phyloP scores from a whole-genome alignment of 2,329 filamentous ascomycete species.

The Eurotiales sp. region DNA sequence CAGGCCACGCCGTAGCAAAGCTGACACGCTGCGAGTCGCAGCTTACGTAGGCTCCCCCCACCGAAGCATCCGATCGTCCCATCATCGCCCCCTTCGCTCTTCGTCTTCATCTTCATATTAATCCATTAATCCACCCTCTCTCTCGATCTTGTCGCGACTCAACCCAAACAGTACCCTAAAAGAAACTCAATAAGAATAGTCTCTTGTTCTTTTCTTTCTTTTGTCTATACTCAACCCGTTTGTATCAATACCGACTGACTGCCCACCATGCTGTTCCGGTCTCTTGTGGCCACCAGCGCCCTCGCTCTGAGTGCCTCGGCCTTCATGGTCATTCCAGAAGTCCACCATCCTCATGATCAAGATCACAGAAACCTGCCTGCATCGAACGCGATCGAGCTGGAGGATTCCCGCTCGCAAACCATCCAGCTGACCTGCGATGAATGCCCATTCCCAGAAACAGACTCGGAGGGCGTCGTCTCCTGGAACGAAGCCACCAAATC shows the following conservation, averaged over 20 bases:
- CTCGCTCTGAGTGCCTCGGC: conserved; percentile 34
- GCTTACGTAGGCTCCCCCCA: conserved; percentile 13
- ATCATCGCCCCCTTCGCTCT: conserved; percentile 5
- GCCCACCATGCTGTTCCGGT: conserved; percentile 35
- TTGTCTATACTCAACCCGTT: not conserved
- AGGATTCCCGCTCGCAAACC: conserved; percentile 24
- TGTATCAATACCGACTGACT: not conserved
- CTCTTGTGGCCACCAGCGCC: conserved; percentile 31
- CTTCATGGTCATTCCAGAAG: conserved; percentile 36
- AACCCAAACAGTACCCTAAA: too few relatives aligned
- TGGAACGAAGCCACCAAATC: conserved; percentile 35
- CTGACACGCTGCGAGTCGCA: too few relatives aligned
- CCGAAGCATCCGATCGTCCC: not conserved
- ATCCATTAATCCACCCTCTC: not conserved
- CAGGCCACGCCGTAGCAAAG: too few relatives aligned
- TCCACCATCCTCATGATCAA: conserved; percentile 18
- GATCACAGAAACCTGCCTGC: conserved; percentile 16
- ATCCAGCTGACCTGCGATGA: conserved; percentile 35
- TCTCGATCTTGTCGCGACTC: too few relatives aligned
- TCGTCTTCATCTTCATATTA: not conserved
- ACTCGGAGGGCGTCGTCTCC: conserved; percentile 26
- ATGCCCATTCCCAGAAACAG: conserved; percentile 35
- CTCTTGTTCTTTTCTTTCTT: conserved; percentile 2
- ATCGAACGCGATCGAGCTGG: conserved; percentile 24
- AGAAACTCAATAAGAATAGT: too few relatives aligned